Percentiles rank a stretch among this genome's conserved stretches.
Conservation (phyloP, 1,139 yeast genomes). For the Hansenula lynferdii region DNA sequence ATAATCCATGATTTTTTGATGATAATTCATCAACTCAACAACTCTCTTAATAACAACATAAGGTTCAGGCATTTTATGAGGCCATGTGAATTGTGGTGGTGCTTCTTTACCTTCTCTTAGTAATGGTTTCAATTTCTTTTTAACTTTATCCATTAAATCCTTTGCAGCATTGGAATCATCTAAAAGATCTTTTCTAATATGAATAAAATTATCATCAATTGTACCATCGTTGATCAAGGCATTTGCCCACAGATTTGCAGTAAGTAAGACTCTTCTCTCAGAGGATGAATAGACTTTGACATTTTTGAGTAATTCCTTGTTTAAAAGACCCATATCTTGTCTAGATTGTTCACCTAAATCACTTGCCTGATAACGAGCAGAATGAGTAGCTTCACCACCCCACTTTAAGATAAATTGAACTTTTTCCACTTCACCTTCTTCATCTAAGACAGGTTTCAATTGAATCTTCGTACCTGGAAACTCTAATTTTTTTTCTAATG, state of each 20-base stretch:
- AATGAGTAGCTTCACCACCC: slow-evolving; percentile 99
- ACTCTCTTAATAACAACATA: slow-evolving; percentile 89
- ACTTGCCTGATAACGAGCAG: slow-evolving; percentile 89
- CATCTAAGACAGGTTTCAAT: slow-evolving; percentile 77
- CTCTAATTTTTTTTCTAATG: slow-evolving; percentile 81
- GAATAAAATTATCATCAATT: slow-evolving; percentile 68
- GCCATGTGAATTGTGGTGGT: slow-evolving; percentile 99
- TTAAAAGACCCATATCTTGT: slow-evolving; percentile 83
- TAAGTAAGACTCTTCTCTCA: slow-evolving; percentile 89
- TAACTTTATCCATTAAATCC: slow-evolving; percentile 95
- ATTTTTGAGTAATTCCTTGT: slow-evolving; percentile 77
- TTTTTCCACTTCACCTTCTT: slow-evolving; percentile 78
- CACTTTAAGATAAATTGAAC: slow-evolving; percentile 94
- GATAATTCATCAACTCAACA: slow-evolving; percentile 93
- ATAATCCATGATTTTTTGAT: slow-evolving; percentile 76
- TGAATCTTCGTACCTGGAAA: slow-evolving; percentile 98
- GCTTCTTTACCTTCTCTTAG: slow-evolving; percentile 95
- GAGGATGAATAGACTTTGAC: slow-evolving; percentile 88
- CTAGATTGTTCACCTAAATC: slow-evolving; percentile 96
- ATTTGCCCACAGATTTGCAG: slow-evolving; percentile 84
- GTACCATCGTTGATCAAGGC: slow-evolving; percentile 74
- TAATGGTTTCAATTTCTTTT: slow-evolving; percentile 91
- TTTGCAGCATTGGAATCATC: slow-evolving; percentile 99
- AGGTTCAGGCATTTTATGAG: slow-evolving; percentile 97
- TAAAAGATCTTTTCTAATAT: slow-evolving; percentile 81